Conservation (phyloP, 768 basidiomycete genomes). For the Xanthoconium purpureum region DNA sequence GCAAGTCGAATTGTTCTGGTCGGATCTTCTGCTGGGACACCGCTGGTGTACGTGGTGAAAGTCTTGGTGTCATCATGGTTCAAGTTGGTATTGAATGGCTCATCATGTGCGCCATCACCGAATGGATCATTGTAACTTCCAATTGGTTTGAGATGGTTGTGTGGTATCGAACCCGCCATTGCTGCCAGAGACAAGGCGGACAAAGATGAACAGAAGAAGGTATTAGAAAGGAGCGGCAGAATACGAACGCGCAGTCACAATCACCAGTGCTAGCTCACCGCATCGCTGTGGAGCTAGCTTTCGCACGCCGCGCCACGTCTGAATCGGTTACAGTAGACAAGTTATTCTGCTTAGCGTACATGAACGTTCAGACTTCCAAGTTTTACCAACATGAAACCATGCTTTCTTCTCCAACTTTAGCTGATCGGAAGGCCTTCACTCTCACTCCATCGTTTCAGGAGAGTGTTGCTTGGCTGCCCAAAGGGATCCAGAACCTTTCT, state of each 20-base stretch:
- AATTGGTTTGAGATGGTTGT: slow-evolving; percentile 9
- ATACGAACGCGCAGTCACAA: not conserved
- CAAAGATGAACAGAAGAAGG: not conserved
- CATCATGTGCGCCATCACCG: slow-evolving; percentile 21
- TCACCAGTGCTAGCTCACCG: not conserved
- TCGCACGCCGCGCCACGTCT: slow-evolving; percentile 20
- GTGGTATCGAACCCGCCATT: slow-evolving; percentile 23
- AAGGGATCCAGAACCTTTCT: slow-evolving; percentile 43
- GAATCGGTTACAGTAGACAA: no score
- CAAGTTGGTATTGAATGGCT: slow-evolving; percentile 19
- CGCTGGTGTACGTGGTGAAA: slow-evolving; percentile 23
- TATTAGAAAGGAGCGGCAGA: not conserved
- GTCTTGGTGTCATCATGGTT: slow-evolving; percentile 19
- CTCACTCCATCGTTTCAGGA: slow-evolving; percentile 36
- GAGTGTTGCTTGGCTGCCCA: slow-evolving; percentile 37
- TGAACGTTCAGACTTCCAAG: not conserved
- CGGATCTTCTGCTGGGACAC: slow-evolving; percentile 12
- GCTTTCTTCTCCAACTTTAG: slow-evolving; percentile 4
- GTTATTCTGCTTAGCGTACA: no score
- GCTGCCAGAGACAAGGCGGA: slow-evolving; percentile 22
- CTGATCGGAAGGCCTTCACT: slow-evolving; percentile 35
- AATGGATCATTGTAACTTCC: slow-evolving; percentile 25
- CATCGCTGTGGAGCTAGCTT: not conserved
- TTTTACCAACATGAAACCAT: not conserved
- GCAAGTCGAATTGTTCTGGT: not conserved